Evolutionary conservation across 1,284 basidiomycete genomes (phyloP).

Genomic region (Phaffia rhodozyma): DNA sequence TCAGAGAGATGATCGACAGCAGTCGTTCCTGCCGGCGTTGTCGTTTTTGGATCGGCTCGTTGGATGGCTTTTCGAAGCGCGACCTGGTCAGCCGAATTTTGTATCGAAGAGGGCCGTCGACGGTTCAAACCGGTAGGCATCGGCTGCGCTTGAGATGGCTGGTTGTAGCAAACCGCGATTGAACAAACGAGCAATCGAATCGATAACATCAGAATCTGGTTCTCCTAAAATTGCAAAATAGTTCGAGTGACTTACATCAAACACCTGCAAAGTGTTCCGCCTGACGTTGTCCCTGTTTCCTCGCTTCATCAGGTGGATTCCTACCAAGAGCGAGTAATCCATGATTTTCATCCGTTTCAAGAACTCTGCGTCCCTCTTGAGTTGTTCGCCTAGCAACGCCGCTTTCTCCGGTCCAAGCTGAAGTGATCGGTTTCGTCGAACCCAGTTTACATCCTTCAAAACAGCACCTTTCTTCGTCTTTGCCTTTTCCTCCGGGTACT

Average conservation of each 20-base stretch:
- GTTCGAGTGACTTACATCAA: constrained; percentile 49
- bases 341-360: constrained; percentile 75
- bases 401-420: constrained; percentile 91
- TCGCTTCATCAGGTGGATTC: constrained; percentile 80
- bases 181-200: not conserved
- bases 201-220: constrained; percentile 5
- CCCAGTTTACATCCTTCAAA: constrained; percentile 95
- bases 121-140: constrained; percentile 30
- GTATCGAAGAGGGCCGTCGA: constrained; percentile 47
- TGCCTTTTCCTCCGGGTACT: constrained; percentile 77
- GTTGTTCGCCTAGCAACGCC: constrained; percentile 76
- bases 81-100: constrained; percentile 56
- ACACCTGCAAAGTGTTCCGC: constrained; percentile 78
- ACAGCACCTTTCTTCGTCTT: constrained; percentile 70
- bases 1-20: constrained; percentile 48
- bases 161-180: constrained; percentile 19
- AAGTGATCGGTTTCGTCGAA: constrained; percentile 61
- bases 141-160: constrained; percentile 1
- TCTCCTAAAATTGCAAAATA: not conserved
- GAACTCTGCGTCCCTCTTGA: constrained; percentile 74
- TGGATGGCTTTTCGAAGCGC: constrained; percentile 77
- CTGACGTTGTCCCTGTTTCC: constrained; percentile 87
- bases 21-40: constrained; percentile 44
- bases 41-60: constrained; percentile 62
- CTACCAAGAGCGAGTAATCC: constrained; percentile 92